These are phyloP conservation scores for Pulveroboletus sp. DNA, from an alignment of 768 basidiomycete genomes.

Conservation along the genomic window DNA sequence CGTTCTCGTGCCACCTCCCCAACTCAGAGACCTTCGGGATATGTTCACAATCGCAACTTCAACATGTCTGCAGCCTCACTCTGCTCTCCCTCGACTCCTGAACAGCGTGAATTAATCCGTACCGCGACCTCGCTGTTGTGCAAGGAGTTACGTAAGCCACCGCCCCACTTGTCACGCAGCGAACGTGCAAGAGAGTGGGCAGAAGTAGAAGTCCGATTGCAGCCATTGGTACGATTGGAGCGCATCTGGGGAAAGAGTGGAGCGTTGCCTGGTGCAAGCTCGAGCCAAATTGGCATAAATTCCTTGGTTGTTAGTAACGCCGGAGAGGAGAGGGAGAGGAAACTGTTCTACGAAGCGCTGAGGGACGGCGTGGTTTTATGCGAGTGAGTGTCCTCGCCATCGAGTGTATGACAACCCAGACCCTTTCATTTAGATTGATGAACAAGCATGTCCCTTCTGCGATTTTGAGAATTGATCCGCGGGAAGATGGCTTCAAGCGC, in stretches of 20 bases:
- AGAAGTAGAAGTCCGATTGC: conserved; percentile 68
- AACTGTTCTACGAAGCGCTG: conserved; percentile 70
- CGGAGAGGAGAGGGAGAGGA: conserved; percentile 75
- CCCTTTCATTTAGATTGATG: conserved; percentile 52
- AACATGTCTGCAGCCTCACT: conserved; percentile 63
- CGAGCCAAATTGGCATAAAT: conserved; percentile 35
- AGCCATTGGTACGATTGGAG: conserved; percentile 63
- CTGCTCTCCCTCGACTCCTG: conserved; percentile 45
- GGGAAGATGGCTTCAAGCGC: conserved; percentile 64
- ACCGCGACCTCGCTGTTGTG: conserved; percentile 61
- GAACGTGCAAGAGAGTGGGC: conserved; percentile 63
- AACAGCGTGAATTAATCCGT: conserved; percentile 68
- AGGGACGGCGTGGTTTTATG: conserved; percentile 86
- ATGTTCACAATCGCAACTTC: conserved; percentile 52
- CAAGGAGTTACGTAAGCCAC: conserved; percentile 62
- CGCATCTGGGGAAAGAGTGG: conserved; percentile 74
- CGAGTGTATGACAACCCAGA: conserved; percentile 2
- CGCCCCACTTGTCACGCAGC: conserved; percentile 50
- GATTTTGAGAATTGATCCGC: conserved; percentile 60
- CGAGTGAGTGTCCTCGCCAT: conserved; percentile 59
- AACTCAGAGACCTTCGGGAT: conserved; percentile 38
- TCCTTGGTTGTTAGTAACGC: conserved; percentile 41
- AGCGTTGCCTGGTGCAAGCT: conserved; percentile 37
- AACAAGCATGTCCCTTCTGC: conserved; percentile 69
- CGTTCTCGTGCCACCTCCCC: conserved; percentile 47